Conservation (phyloP, 2,329 filamentous ascomycete species). For the Helminthosporium solani region DNA sequence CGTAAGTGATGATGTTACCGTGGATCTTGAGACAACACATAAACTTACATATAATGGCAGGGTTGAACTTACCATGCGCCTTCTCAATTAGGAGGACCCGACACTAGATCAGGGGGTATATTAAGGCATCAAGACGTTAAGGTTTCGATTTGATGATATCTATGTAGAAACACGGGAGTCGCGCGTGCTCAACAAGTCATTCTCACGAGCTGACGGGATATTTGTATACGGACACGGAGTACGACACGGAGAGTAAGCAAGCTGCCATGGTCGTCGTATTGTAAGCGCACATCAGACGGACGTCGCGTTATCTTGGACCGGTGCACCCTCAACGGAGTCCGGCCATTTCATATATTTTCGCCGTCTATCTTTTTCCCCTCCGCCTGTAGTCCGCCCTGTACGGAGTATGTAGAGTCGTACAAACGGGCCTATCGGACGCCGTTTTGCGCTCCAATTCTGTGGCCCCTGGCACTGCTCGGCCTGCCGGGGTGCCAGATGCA, state of each 20-base stretch:
- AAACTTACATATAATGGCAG: constrained; percentile 14
- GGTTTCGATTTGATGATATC: constrained; percentile 1
- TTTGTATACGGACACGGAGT: too few relatives aligned
- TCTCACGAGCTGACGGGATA: too few relatives aligned
- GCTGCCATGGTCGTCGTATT: too few relatives aligned
- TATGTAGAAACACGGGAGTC: too few relatives aligned
- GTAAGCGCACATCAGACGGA: too few relatives aligned
- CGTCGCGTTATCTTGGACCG: too few relatives aligned
- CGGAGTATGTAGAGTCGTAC: not conserved
- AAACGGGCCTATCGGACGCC: not conserved
- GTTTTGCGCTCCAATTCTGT: not conserved
- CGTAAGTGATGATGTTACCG: constrained; percentile 45
- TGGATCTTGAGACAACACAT: not conserved
- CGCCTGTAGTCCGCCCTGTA: too few relatives aligned
- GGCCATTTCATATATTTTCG: not conserved
- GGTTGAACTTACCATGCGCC: constrained; percentile 38
- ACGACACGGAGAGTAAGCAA: too few relatives aligned
- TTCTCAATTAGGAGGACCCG: constrained; percentile 37
- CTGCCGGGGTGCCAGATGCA: not conserved
- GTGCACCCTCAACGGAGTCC: too few relatives aligned
- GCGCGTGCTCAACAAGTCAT: too few relatives aligned
- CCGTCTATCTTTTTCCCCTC: not conserved
- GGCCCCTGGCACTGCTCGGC: not conserved
- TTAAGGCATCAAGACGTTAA: constrained; percentile 3
- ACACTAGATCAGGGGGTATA: not conserved